phyloP scores from a whole-genome alignment of 2,329 filamentous ascomycete species.

The Venturia oleaginea region DNA sequence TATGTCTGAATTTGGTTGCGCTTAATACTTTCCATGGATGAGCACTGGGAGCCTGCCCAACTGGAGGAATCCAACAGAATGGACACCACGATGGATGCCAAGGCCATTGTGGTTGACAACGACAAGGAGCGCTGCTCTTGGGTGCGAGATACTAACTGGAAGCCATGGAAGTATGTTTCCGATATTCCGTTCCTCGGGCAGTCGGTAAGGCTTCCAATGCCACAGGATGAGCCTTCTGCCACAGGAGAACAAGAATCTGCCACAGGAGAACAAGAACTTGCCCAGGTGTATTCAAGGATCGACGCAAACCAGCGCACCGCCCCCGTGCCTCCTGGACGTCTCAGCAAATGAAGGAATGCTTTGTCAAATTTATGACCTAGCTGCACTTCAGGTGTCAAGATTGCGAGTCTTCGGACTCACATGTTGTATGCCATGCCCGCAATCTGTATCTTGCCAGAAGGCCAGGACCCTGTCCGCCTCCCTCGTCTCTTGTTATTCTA shows the following conservation, averaged over 20 bases:
- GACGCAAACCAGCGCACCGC: conserved; percentile 6
- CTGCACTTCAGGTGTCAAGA: neutral
- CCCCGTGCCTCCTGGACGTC: conserved; percentile 1
- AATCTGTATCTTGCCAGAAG: neutral
- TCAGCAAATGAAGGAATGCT: neutral
- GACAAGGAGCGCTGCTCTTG: neutral
- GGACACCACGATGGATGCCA: neutral
- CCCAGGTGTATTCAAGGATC: neutral
- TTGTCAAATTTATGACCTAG: neutral
- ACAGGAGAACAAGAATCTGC: neutral
- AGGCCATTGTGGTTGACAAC: neutral
- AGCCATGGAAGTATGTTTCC: neutral
- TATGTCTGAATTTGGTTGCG: neutral
- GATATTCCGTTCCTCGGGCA: neutral
- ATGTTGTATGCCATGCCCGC: neutral
- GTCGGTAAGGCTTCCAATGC: neutral
- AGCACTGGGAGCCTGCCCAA: neutral
- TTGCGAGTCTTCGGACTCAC: neutral
- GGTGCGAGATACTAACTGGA: neutral
- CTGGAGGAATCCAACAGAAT: neutral
- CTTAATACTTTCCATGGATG: neutral
- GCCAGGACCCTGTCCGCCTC: neutral
- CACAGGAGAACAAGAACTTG: neutral
- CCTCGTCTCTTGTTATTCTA: neutral
- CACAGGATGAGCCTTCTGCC: neutral